Evolutionary conservation across 108 stramenopile genomes (phyloP).

Genomic region (Nitzschia sp.): DNA sequence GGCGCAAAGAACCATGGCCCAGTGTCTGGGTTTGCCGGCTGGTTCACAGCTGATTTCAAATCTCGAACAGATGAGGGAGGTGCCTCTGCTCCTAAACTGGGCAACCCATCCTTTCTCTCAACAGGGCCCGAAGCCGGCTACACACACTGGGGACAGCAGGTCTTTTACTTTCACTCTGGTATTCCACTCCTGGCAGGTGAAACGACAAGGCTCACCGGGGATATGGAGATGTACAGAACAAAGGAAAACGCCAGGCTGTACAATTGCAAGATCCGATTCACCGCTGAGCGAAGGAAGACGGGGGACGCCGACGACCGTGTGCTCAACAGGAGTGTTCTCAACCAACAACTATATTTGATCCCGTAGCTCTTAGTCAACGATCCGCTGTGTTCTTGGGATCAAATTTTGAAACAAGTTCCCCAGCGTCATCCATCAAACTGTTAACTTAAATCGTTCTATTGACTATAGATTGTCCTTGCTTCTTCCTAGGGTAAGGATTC

Average conservation of each 20-base stretch:
- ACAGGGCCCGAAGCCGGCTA: constrained; percentile 96
- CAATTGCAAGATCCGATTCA: constrained; percentile 68
- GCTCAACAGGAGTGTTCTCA: constrained; percentile 68
- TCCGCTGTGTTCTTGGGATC: background rate
- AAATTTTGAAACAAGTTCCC: too few relatives aligned
- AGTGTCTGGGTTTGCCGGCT: constrained; percentile 94
- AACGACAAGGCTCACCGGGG: constrained; percentile 72
- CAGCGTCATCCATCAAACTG: too few relatives aligned
- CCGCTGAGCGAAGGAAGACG: constrained; percentile 57
- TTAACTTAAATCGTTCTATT: too few relatives aligned
- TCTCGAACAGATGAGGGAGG: constrained; percentile 76
- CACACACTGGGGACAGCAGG: constrained; percentile 99
- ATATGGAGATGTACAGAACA: constrained; percentile 83
- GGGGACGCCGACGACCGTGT: constrained; percentile 50
- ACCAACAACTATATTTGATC: constrained; percentile 82
- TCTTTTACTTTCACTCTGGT: constrained; percentile 78
- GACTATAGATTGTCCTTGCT: too few relatives aligned
- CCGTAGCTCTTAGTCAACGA: constrained; percentile 62
- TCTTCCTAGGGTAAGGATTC: constrained; percentile 49
- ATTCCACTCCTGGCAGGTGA: constrained; percentile 75
- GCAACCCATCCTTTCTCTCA: constrained; percentile 81
- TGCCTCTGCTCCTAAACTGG: constrained; percentile 64
- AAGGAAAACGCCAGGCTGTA: constrained; percentile 91
- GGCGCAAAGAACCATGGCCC: constrained; percentile 54
- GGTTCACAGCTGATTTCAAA: constrained; percentile 96